A percentile compares a stretch with the other conserved stretches of the same genome.
These are phyloP conservation scores for Pseudogymnoascus pannorum DNA, from an alignment of 2,329 filamentous ascomycete genomes.

Conservation along the genomic window DNA sequence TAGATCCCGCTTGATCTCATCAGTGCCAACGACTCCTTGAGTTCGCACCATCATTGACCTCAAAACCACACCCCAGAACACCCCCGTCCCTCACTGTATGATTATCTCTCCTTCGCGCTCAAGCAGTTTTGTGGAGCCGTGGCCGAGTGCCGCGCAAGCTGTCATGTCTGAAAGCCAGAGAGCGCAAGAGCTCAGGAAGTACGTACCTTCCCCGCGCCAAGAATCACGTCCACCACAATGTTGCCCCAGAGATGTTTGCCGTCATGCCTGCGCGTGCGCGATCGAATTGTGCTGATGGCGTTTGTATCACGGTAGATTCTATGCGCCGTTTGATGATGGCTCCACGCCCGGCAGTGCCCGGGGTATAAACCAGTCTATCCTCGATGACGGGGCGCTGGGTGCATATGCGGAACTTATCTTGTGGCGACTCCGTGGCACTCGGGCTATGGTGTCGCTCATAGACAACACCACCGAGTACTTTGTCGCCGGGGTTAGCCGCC, in stretches of 20 bases:
- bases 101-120: constrained; percentile 6
- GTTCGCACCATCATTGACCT: neutral
- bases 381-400: constrained; percentile 20
- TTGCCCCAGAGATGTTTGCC: constrained; percentile 8
- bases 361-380: constrained; percentile 22
- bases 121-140: constrained; percentile 3
- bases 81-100: neutral
- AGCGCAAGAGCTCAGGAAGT: constrained; percentile 27
- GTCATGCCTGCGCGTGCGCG: neutral
- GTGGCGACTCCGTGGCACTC: constrained; percentile 21
- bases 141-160: neutral
- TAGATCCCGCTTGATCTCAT: constrained; percentile 7
- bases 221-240: neutral
- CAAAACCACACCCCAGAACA: neutral
- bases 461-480: constrained; percentile 25
- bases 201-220: constrained; percentile 11
- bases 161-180: constrained; percentile 17
- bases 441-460: constrained; percentile 26
- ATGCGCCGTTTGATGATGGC: constrained; percentile 18
- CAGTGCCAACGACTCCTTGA: neutral
- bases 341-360: constrained; percentile 9
- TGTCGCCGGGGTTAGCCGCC: constrained; percentile 20
- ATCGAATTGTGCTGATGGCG: neutral
- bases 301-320: constrained; percentile 19
- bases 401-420: constrained; percentile 11